Base-by-base conservation (phyloP, 2,329 filamentous ascomycete species). In the Dendrostoma leiphaemia region DNA sequence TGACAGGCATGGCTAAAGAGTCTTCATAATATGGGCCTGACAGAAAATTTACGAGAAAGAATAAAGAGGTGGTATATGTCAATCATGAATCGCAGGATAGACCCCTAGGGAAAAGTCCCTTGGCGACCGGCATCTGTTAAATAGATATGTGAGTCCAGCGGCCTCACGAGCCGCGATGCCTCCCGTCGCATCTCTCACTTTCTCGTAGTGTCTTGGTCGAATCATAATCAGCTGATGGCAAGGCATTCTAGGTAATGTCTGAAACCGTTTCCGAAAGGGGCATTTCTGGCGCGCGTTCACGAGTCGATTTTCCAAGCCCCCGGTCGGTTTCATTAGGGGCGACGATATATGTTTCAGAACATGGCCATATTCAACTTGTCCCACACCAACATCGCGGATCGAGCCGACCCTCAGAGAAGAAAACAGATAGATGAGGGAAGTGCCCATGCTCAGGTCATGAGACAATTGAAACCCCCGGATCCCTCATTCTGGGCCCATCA, bases 1-100 rank as follows among this genome's bases (percentile, higher is more conserved):
- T 40, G 13, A 29, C 54, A 47, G 54, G 54, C 51, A 54, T 57
- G 35, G 15, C 51, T 19, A 35, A 29, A 41, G 34, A 31, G 3
- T 41, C 4, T 26, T 43, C 29, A 40, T 31, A 28, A 19, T 35
- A 37, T 34, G n/a, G 7, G 5, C 10, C 21, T 10, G 19, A 43
- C n/a, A 7, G 8, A 28, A 19, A 19, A 28, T 29, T 19, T 15
- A 29, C 17, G 4, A 21, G 21, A 21, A 45, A 38, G 4, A 13
- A 19, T 6, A 21, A 17, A 21, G 5, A 28, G 26, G 9, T 21
- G 6, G 26, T 31, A 8, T 5, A 41, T 9, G 38, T 7, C 24
- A 7, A 26, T 41, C 38, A 26, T 41, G 23, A 26, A 41, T 41
- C 38, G 13, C n/a, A n/a, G n/a, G 13, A n/a, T 15, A 26, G n/a